Percentiles rank a stretch among this genome's conserved stretches.
Evolutionary conservation across 83 land plant species (phyloP).

Genomic region (Diphasiastrum complanatum): DNA sequence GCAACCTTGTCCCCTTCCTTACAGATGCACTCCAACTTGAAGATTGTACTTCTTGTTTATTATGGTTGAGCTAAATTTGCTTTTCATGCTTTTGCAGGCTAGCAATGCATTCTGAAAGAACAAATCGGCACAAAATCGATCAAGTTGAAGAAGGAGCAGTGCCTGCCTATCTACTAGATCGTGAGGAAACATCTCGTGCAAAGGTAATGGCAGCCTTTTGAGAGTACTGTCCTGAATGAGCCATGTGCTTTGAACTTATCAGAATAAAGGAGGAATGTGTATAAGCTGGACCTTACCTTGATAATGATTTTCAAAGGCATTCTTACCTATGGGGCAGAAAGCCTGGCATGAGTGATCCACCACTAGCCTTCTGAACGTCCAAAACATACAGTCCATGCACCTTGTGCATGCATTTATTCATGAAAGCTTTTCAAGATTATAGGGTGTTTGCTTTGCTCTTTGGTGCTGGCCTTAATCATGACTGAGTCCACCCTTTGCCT

Average conservation of each 20-base stretch:
- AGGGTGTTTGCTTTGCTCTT: too few relatives aligned
- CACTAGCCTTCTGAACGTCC: too few relatives aligned
- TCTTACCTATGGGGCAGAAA: too few relatives aligned
- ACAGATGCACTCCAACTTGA: background rate
- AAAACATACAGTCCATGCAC: too few relatives aligned
- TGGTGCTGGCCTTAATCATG: too few relatives aligned
- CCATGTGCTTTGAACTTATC: background rate
- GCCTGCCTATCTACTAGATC: slow-evolving; percentile 92
- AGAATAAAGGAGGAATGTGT: too few relatives aligned
- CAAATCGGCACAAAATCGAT: slow-evolving; percentile 79
- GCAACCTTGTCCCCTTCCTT: background rate
- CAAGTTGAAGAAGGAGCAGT: slow-evolving; percentile 86
- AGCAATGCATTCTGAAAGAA: slow-evolving; percentile 91
- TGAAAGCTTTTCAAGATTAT: too few relatives aligned
- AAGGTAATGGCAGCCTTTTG: slow-evolving; percentile 47
- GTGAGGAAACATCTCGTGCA: slow-evolving; percentile 84
- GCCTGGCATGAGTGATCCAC: too few relatives aligned
- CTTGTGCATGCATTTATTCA: too few relatives aligned
- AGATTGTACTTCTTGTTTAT: background rate
- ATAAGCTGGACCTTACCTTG: too few relatives aligned
- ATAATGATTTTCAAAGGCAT: too few relatives aligned
- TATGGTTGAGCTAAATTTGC: background rate
- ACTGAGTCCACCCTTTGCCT: too few relatives aligned
- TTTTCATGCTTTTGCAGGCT: slow-evolving; percentile 36
- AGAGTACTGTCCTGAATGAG: background rate